Percentiles rank a stretch among this genome's conserved stretches.
Evolutionary conservation across 148 eudicot species (phyloP).

Genomic region (Agrostemma githago): DNA sequence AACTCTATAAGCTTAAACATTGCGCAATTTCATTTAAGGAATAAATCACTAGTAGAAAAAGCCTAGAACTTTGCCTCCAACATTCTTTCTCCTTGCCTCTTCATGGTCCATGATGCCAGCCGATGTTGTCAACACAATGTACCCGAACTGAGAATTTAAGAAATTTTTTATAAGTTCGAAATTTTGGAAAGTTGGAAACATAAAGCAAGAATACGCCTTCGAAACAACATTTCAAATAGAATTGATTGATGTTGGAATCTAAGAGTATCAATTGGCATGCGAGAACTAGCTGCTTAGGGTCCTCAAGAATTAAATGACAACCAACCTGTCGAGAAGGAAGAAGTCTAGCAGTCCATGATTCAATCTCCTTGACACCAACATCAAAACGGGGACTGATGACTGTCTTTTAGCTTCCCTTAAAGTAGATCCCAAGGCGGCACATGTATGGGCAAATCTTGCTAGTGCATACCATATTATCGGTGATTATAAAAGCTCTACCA

Average conservation of each 20-base stretch:
- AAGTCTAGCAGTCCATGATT: too few relatives aligned
- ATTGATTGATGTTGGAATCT: too few relatives aligned
- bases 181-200: too few relatives aligned
- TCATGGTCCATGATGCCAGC: constrained; percentile 75
- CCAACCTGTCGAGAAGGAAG: too few relatives aligned
- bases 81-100: constrained; percentile 67
- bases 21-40: not conserved
- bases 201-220: too few relatives aligned
- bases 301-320: too few relatives aligned
- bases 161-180: too few relatives aligned
- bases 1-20: constrained; percentile 15
- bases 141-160: constrained; percentile 45
- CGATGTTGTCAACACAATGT: constrained; percentile 61
- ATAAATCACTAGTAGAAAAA: constrained; percentile 44
- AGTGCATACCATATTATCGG: constrained; percentile 70
- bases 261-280: too few relatives aligned
- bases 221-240: too few relatives aligned
- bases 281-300: too few relatives aligned
- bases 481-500: constrained; percentile 71
- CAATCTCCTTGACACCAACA: too few relatives aligned
- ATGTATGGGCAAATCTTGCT: constrained; percentile 91
- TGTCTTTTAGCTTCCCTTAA: constrained; percentile 79
- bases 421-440: constrained; percentile 78
- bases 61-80: constrained; percentile 65
- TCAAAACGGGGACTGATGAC: too few relatives aligned